Conservation (phyloP, 257 asterid species). For the Euphrasia confusa region DNA sequence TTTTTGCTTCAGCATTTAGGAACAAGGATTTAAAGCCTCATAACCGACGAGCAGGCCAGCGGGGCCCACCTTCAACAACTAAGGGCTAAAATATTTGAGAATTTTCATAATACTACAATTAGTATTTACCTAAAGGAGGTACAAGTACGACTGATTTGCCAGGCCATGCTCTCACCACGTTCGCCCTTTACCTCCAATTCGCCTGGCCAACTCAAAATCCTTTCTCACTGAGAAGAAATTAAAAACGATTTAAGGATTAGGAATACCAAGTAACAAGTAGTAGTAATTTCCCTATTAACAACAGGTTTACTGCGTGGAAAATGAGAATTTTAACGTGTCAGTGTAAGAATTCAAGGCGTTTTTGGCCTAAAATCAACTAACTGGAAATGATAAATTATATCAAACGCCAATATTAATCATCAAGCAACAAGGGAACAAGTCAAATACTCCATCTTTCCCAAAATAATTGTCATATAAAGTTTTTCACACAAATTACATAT, state of each 20-base stretch:
- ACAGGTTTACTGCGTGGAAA: not conserved
- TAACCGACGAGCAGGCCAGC: not conserved
- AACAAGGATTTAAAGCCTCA: slow-evolving; percentile 1
- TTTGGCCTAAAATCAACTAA: not conserved
- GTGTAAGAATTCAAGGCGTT: too few relatives aligned
- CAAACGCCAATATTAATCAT: not conserved
- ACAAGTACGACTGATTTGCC: not conserved
- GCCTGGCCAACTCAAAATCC: slow-evolving; percentile 85
- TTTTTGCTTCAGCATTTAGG: slow-evolving; percentile 9
- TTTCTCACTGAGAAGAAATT: slow-evolving; percentile 65
- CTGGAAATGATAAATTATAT: not conserved
- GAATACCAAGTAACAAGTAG: slow-evolving; percentile 6
- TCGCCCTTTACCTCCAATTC: slow-evolving; percentile 84
- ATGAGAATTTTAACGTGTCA: too few relatives aligned
- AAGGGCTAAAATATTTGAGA: not conserved
- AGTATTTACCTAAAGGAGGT: slow-evolving; percentile 13
- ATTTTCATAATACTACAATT: not conserved
- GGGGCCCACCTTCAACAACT: not conserved
- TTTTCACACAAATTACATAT: too few relatives aligned
- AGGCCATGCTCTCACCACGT: slow-evolving; percentile 51
- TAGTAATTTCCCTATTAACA: not conserved
- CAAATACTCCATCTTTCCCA: not conserved
- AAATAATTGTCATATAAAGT: too few relatives aligned
- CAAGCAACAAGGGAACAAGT: not conserved
- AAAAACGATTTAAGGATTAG: not conserved